phyloP scores from a whole-genome alignment of 2,329 filamentous ascomycete species.

The Fusarium proliferatum region DNA sequence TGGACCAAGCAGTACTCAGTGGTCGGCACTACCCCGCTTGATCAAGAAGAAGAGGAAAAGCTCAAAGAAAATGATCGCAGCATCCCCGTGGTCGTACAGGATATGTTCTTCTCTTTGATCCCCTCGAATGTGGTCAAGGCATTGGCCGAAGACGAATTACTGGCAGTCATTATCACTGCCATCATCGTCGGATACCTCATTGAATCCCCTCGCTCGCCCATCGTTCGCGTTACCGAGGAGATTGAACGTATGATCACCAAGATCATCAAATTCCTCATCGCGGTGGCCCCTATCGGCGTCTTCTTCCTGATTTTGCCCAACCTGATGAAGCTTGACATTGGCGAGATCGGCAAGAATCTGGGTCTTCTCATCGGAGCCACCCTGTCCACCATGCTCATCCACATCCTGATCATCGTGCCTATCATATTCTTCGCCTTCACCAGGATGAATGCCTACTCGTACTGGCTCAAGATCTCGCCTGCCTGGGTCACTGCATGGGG shows the following conservation, averaged over 20 bases:
- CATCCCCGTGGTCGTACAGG: constrained; percentile 56
- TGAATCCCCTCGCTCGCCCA: constrained; percentile 48
- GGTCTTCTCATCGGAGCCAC: constrained; percentile 61
- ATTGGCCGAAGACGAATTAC: constrained; percentile 58
- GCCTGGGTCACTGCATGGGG: constrained; percentile 68
- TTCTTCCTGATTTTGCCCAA: constrained; percentile 66
- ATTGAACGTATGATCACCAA: constrained; percentile 60
- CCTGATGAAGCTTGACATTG: constrained; percentile 60
- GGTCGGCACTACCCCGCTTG: constrained; percentile 40
- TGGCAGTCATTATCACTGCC: constrained; percentile 59
- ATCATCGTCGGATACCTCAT: constrained; percentile 61
- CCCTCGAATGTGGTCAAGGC: constrained; percentile 61
- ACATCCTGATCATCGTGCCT: constrained; percentile 60
- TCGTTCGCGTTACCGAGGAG: constrained; percentile 58
- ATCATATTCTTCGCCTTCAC: constrained; percentile 55
- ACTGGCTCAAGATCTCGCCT: constrained; percentile 60
- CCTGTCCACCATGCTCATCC: constrained; percentile 58
- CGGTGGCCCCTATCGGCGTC: constrained; percentile 62
- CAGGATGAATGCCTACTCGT: constrained; percentile 58
- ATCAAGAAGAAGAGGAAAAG: not conserved
- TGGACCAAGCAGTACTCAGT: constrained; percentile 59
- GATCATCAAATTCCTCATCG: constrained; percentile 61
- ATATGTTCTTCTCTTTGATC: constrained; percentile 62
- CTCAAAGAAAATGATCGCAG: not conserved
- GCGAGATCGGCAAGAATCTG: constrained; percentile 60